Conservation (phyloP, 805 yeast genomes). For the Candida patagonica region DNA sequence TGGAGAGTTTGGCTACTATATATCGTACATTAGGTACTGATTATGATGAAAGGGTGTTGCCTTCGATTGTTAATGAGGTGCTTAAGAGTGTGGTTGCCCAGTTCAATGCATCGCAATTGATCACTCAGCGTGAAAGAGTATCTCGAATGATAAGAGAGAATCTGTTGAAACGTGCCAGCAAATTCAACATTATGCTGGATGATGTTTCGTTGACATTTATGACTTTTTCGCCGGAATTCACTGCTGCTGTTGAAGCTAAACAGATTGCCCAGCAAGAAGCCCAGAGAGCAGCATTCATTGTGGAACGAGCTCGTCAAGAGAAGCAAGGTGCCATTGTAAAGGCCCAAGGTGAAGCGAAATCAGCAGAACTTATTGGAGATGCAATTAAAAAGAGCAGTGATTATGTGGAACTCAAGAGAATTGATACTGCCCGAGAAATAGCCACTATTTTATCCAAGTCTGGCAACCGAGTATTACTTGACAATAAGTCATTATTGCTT, state of each 20-base stretch:
- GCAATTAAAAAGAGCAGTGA: conserved; percentile 95
- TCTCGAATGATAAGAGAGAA: conserved; percentile 86
- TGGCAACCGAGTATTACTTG: conserved; percentile 86
- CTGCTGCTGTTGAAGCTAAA: conserved; percentile 95
- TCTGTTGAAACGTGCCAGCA: conserved; percentile 81
- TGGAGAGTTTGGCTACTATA: conserved; percentile 67
- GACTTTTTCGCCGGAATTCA: conserved; percentile 97
- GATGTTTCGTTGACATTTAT: conserved; percentile 94
- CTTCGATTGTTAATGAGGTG: conserved; percentile 97
- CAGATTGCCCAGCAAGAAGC: conserved; percentile 99
- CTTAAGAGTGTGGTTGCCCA: conserved; percentile 95
- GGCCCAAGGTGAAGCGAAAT: conserved; percentile 97
- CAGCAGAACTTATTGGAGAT: conserved; percentile 97
- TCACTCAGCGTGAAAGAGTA: conserved; percentile 97
- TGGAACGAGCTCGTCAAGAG: conserved; percentile 95
- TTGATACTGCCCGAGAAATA: conserved; percentile 95
- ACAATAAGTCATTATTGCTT: conserved; percentile 83
- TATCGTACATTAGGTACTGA: conserved; percentile 90
- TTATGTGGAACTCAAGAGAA: conserved; percentile 91
- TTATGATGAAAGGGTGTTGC: conserved; percentile 94
- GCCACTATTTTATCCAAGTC: conserved; percentile 76
- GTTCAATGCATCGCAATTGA: conserved; percentile 94
- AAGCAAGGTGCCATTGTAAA: conserved; percentile 94
- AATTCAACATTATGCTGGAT: conserved; percentile 79
- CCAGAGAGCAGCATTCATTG: conserved; percentile 94